These are phyloP conservation scores for Phenoliferia sp. DNA, from an alignment of 1,284 basidiomycete genomes.

Conservation along the genomic window DNA sequence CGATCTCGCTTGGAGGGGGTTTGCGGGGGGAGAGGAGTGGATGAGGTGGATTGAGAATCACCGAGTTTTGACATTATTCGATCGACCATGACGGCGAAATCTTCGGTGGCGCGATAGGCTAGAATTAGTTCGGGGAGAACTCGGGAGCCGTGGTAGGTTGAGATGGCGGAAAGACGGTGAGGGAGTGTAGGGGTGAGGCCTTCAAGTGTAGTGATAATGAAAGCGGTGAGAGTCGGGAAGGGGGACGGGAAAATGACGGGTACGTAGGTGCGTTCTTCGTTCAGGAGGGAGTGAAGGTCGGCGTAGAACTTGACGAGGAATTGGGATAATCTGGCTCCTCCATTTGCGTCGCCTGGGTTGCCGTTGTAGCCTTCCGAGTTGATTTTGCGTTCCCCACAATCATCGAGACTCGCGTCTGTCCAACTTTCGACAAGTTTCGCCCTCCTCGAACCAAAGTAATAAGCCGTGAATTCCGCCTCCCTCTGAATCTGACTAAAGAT, in stretches of 20 bases:
- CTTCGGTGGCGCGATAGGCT: constrained; percentile 67
- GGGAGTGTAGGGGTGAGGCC: constrained; percentile 70
- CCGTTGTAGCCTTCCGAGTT: neutral
- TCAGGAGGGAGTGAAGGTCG: constrained; percentile 60
- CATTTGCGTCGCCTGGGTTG: neutral
- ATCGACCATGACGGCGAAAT: constrained; percentile 66
- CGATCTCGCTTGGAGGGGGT: constrained; percentile 39
- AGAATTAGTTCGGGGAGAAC: constrained; percentile 66
- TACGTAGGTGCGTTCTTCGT: constrained; percentile 66
- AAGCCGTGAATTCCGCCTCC: constrained; percentile 82
- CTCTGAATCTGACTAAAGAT: constrained; percentile 87
- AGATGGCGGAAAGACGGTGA: constrained; percentile 64
- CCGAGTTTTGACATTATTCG: constrained; percentile 53
- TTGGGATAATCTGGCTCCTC: constrained; percentile 52
- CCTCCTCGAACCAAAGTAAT: constrained; percentile 80
- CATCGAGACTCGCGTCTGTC: constrained; percentile 45
- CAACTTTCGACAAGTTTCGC: constrained; percentile 61
- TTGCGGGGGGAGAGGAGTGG: constrained; percentile 25
- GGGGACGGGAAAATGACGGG: constrained; percentile 78
- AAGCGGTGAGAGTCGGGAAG: constrained; percentile 62
- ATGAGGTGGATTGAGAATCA: constrained; percentile 12
- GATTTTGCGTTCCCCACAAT: constrained; percentile 12
- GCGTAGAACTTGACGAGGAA: constrained; percentile 72
- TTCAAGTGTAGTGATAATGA: constrained; percentile 73
- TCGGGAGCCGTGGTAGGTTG: constrained; percentile 57